Evolutionary conservation across 805 yeast genomes (phyloP), one percentile per base, ranked within the genome.

Genomic region (Barnettozyma vustinii): DNA sequence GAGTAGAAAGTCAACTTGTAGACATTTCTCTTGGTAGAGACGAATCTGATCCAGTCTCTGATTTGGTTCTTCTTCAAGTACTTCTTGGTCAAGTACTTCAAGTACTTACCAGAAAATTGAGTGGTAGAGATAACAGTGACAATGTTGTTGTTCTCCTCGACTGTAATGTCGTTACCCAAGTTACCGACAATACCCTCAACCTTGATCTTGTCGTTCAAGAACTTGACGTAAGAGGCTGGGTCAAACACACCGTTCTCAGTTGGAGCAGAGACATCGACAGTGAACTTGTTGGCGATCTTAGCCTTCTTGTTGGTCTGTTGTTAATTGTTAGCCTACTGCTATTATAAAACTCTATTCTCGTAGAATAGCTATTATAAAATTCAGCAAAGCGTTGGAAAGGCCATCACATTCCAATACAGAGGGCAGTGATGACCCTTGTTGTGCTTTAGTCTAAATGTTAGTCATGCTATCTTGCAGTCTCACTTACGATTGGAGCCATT

Each of bases 11-110:
- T 91, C 81, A 92, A 83, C 76, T 87, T 87, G 88, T 94, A 94
- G 75, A 82, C 84, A 85, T 91, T 88, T 77, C 87, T 87, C 81
- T 90, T 86, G 71, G 86, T 84, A 61, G 98, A 87, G 63, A 92
- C 96, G 70, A 92, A 91, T 84, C 98, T 94, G 78, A 92, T 91
- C 98, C 98, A 92, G 83, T 94, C 98, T 83, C 97, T 90, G 81
- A 92, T 87, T 80, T 88, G 96, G 92, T 91, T 89, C 88, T 94
- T 94, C 96, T 92, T 95, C 79, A 94, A 88, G 94, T 88, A 94
- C 83, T 96, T 92, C 90, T 94, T 95, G 71, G 98, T 88, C 74
- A 94, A 81, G 95, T 94, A 94, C 83, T 95, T 94, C 75, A 92
- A 85, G 96, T 94, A 94, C 81, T 95, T 92, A 80, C 99, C 99